Evolutionary conservation across 2,329 filamentous ascomycete species (phyloP).

Genomic region (Talaromyces sp.): DNA sequence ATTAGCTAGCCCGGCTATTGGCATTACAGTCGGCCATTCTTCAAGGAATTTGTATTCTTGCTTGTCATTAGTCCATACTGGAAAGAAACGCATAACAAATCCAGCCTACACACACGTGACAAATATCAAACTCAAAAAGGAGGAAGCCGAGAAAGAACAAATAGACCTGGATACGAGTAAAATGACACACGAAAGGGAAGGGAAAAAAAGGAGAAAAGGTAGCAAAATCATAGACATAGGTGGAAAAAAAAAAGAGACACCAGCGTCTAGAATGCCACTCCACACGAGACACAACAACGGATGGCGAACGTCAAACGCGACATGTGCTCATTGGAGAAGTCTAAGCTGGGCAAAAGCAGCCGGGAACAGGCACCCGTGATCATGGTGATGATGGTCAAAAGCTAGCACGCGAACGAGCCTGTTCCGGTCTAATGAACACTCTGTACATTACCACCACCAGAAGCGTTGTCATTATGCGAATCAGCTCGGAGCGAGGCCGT

Average conservation of each 20-base stretch:
- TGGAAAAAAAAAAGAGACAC: neutral
- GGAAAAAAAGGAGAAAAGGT: neutral
- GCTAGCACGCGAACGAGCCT: neutral
- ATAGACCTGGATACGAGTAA: conserved; percentile 10
- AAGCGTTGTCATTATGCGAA: neutral
- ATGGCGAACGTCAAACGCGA: neutral
- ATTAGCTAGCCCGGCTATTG: neutral
- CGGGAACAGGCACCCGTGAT: neutral
- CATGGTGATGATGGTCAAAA: neutral
- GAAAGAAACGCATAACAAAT: conserved; percentile 9
- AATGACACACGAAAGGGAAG: conserved; percentile 8
- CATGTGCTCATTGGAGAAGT: conserved; percentile 1
- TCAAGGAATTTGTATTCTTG: conserved; percentile 19
- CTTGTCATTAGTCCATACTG: conserved; percentile 31
- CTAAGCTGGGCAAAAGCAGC: neutral
- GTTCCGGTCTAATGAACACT: conserved; percentile 1
- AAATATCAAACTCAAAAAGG: conserved; percentile 5
- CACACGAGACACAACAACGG: neutral
- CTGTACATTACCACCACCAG: neutral
- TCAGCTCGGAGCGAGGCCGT: neutral
- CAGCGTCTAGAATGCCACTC: neutral
- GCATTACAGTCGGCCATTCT: neutral
- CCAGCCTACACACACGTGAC: conserved; percentile 12
- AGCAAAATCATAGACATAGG: neutral
- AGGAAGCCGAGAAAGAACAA: conserved; percentile 2